Percentiles rank a stretch among this genome's conserved stretches.
Conservation (phyloP, 2,329 filamentous ascomycete species). For the Trichoderma hamatum region DNA sequence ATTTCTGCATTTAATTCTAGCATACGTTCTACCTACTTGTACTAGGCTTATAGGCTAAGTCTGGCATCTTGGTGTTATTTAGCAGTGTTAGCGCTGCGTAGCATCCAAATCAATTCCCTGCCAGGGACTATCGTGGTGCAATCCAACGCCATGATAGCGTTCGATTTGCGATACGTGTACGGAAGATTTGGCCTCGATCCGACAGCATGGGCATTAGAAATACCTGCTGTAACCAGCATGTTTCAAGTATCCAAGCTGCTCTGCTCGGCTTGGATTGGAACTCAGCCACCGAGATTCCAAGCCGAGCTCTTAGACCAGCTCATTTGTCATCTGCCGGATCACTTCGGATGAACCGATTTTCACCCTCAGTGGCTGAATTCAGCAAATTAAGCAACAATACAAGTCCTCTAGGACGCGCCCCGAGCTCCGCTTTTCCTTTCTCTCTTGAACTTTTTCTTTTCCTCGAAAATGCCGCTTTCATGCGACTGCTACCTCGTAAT, state of each 20-base stretch:
- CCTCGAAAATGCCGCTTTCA: constrained; percentile 2
- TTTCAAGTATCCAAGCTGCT: neutral
- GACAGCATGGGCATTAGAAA: neutral
- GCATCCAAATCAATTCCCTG: neutral
- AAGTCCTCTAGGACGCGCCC: neutral
- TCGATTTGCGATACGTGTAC: neutral
- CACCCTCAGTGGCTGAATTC: neutral
- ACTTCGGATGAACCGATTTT: neutral
- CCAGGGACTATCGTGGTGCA: neutral
- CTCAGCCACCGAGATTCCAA: neutral
- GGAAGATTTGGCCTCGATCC: neutral
- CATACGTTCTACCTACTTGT: too few species aligned
- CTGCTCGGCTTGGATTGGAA: neutral
- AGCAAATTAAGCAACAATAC: neutral
- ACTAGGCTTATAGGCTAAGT: neutral
- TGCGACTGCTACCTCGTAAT: neutral
- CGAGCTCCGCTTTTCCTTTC: neutral
- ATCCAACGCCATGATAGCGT: neutral
- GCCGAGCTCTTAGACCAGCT: neutral
- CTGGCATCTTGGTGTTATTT: neutral
- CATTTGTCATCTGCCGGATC: constrained; percentile 7
- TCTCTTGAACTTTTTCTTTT: neutral
- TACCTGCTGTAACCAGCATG: neutral
- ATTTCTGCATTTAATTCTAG: neutral
- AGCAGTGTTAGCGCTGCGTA: neutral